Percentiles rank a stretch among this genome's conserved stretches.
Conservation (phyloP, 441 rosid genomes). For the Raphanus hybrid region DNA sequence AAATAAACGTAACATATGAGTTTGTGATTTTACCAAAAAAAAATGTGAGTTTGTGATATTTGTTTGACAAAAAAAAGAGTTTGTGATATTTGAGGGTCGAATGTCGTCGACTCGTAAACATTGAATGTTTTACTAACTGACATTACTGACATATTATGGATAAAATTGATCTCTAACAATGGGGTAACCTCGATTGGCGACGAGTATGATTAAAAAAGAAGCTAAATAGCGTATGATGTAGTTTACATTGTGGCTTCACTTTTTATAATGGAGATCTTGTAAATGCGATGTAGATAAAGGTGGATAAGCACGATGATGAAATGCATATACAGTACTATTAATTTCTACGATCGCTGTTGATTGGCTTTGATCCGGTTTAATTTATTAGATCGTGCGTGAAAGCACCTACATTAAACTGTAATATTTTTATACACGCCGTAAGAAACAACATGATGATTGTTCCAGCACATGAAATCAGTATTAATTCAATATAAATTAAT, state of each 20-base stretch:
- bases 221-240: background rate
- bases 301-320: conserved; percentile 38
- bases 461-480: conserved; percentile 26
- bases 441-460: conserved; percentile 32
- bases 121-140: background rate
- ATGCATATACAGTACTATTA: conserved; percentile 11
- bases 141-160: background rate
- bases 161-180: conserved; percentile 1
- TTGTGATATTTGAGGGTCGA: conserved; percentile 1
- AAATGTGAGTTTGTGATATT: background rate
- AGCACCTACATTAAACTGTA: conserved; percentile 28
- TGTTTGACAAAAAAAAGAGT: background rate
- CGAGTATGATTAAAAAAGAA: background rate
- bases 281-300: conserved; percentile 26
- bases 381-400: conserved; percentile 43
- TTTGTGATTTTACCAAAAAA: background rate
- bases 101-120: background rate
- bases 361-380: conserved; percentile 16
- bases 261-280: conserved; percentile 8
- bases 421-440: conserved; percentile 44
- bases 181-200: background rate
- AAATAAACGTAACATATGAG: background rate
- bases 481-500: conserved; percentile 6
- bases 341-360: conserved; percentile 4
- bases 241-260: background rate